Conservation (phyloP, 176 grass and related monocot genomes). For the Cenchrus purpureus region DNA sequence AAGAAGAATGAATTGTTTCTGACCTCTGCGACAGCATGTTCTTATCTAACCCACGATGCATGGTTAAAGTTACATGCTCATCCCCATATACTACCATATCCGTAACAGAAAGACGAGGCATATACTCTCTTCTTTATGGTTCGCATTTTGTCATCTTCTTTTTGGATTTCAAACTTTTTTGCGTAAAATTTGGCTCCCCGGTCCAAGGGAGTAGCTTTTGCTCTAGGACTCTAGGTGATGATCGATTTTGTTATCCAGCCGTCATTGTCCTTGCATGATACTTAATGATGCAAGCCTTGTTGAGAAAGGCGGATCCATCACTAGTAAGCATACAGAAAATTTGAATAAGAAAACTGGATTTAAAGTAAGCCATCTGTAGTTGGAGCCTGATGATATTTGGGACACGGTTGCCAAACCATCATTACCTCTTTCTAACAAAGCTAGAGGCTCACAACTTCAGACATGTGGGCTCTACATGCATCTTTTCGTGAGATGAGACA, state of each 20-base stretch:
- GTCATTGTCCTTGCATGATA: constrained; percentile 26
- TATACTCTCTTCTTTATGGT: constrained; percentile 11
- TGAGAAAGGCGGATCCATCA: constrained; percentile 1
- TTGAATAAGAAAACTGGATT: not conserved
- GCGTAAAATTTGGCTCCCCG: not conserved
- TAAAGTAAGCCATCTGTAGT: not conserved
- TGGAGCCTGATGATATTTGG: constrained; percentile 19
- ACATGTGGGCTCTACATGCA: not conserved
- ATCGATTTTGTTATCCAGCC: constrained; percentile 13
- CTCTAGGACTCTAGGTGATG: not conserved
- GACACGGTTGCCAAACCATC: not conserved
- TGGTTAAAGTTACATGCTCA: constrained; percentile 15
- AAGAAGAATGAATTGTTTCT: too few relatives aligned
- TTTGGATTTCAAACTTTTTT: not conserved
- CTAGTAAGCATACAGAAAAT: not conserved
- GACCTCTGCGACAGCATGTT: not conserved
- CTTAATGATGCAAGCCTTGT: constrained; percentile 4
- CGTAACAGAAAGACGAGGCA: constrained; percentile 22
- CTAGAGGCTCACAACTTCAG: not conserved
- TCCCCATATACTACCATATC: constrained; percentile 41
- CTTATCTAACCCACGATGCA: constrained; percentile 26
- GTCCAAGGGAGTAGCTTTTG: constrained; percentile 11
- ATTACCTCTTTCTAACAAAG: constrained; percentile 30
- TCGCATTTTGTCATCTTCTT: constrained; percentile 7
- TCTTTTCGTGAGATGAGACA: constrained; percentile 10